Evolutionary conservation across 495 filamentous ascomycete genomes (phyloP).

Genomic region (Delitschia confertaspora): DNA sequence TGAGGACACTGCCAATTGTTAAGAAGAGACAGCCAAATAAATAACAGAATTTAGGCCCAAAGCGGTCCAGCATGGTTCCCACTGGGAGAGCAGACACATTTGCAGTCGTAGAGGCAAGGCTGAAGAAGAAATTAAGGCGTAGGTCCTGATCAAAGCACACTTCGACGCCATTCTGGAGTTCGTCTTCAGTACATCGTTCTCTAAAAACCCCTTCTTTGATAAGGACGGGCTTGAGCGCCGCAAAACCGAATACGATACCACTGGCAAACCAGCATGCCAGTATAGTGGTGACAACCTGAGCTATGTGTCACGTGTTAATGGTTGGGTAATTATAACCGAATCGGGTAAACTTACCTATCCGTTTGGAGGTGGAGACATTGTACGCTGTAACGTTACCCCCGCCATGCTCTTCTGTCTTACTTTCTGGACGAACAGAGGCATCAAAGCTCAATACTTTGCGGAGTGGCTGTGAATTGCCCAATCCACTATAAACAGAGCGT

Average conservation of each 20-base stretch:
- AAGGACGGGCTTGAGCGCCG: conserved; percentile 27
- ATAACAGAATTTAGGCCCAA: conserved; percentile 65
- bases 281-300: conserved; percentile 20
- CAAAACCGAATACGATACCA: conserved; percentile 27
- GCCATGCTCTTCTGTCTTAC: conserved; percentile 10
- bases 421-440: conserved; percentile 23
- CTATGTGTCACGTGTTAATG: conserved; percentile 11
- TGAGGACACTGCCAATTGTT: conserved; percentile 55
- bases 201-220: conserved; percentile 25
- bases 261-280: conserved; percentile 24
- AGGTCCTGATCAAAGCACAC: conserved; percentile 24
- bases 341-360: conserved; percentile 24
- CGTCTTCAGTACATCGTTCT: conserved; percentile 17
- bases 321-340: not conserved
- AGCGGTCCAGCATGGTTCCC: conserved; percentile 74
- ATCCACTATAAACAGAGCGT: conserved; percentile 6
- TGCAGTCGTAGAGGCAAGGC: conserved; percentile 26
- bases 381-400: conserved; percentile 26
- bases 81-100: conserved; percentile 73
- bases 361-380: conserved; percentile 19
- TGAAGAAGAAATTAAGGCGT: conserved; percentile 34
- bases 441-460: conserved; percentile 28
- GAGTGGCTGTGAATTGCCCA: conserved; percentile 12
- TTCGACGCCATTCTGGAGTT: conserved; percentile 11
- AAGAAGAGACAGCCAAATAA: conserved; percentile 62